Evolutionary conservation across 2,329 filamentous ascomycete genomes (phyloP).

Genomic region (Tolypocladium guangdongense): DNA sequence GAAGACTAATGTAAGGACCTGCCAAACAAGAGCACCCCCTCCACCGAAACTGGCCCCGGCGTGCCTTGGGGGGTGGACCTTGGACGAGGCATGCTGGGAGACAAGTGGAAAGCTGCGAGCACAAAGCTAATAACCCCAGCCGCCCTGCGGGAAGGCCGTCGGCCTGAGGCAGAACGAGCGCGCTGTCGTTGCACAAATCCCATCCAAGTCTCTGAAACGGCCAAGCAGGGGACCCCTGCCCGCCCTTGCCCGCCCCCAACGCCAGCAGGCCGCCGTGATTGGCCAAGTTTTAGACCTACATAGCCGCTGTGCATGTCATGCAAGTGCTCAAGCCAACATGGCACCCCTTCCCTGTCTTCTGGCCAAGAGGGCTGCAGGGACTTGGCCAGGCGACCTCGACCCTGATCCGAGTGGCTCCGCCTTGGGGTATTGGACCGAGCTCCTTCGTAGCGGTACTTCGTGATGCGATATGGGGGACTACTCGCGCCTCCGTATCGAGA

Average conservation of each 20-base stretch:
- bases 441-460: background rate
- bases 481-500: too few species aligned
- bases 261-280: conserved; percentile 13
- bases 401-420: background rate
- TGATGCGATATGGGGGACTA: background rate
- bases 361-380: background rate
- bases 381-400: background rate
- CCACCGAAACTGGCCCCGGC: conserved; percentile 16
- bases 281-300: conserved; percentile 25
- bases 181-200: conserved; percentile 1
- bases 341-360: background rate
- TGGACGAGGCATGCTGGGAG: background rate
- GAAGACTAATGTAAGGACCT: conserved; percentile 23
- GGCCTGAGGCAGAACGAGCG: background rate
- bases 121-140: too few species aligned
- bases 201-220: conserved; percentile 16
- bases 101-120: background rate
- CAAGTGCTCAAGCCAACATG: conserved; percentile 18
- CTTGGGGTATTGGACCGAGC: background rate
- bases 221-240: conserved; percentile 15
- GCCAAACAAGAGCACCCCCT: conserved; percentile 10
- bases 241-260: conserved; percentile 8
- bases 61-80: conserved; percentile 4
- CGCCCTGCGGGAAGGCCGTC: conserved; percentile 1
- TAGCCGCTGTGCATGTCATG: conserved; percentile 31